Evolutionary conservation across 805 yeast genomes (phyloP), one percentile per base, ranked within the genome.

Genomic region (Sungouiozyma intestinalis): DNA sequence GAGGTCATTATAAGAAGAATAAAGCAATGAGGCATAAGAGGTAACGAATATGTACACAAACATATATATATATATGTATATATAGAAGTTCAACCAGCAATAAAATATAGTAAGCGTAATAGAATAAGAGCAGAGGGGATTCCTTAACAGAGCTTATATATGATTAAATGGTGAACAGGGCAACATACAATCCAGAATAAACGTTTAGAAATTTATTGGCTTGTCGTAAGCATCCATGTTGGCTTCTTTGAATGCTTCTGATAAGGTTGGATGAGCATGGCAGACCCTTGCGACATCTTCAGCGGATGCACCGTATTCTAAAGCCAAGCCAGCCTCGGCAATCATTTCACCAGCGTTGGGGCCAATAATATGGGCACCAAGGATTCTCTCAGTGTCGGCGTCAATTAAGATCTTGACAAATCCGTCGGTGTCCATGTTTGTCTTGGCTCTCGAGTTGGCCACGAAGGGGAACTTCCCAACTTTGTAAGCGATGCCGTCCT

Each of bases 271-370:
- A 70, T 92, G 99, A 45, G 98, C 97, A 61, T 92, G 98, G 67
- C 97, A 90, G 35, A 86, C 85, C 72, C 98, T 84, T 48, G 97
- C 94, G 57, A 92, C 74, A 63, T 92, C 99, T 72, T 92, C 99
- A 41, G 96, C 85, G 40, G 94, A 81, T 43, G 98, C 99, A 66
- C 99, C 99, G 70, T 92, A 92, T 72, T 92, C 99, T 49, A 92
- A 66, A 36, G 99, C 99, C 63, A 92, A 76, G 53, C 95, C 94
- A 49, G 87, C 97, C 73, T 94, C 98, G 52, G 94, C 97, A 64
- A 92, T 92, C 96, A 92, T 85, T 74, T 92, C 99, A 70, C 99
- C 98, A 46, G 99, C 99, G 62, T 85, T 88, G 54, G 98, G 84
- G 55, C 98, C 98, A 54, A 88, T 82, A 64, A 92, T 90, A 72